Base-by-base conservation (phyloP, 257 asterid genomes). In the Solanum chiquidenum region DNA sequence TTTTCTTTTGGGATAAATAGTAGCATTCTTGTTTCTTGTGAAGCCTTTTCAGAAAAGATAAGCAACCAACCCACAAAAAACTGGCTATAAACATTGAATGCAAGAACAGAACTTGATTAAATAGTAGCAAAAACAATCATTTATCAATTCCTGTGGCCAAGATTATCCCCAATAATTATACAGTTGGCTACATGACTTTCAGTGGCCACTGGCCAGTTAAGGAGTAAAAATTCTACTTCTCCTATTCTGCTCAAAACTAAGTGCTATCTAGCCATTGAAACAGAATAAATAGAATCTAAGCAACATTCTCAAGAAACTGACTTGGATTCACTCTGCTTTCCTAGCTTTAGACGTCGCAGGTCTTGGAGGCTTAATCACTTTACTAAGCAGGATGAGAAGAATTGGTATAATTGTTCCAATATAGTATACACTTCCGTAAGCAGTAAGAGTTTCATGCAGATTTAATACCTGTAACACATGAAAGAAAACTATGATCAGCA, bases 341-440 rank as follows among this genome's bases (percentile, higher is more conserved):
- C 91, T 91, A 84, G 94, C 94, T 90, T 93, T 95, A 35, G 98
- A 90, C 90, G 92, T 91, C 73, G 93, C 89, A 71, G 96, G 93
- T 89, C 91, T 94, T 64, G 98, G 94, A 8, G 97, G 98, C 93
- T 94, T 94, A 86, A 96, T 92, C 82, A 95, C 34, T 14, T 94
- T 96, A 89, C 99, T 94, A 64, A 93, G 94, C 83, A 96, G 84
- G 90, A 94, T 90, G 86, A 95, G 86, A 58, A 82, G 91, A 23
- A 94, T 86, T 0, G 99, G 99, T 68, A 94, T 16, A 88, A 94
- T 73, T 40, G 99, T 96, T 76, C 99, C 99, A 27, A 96, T 79
- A 88, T 94, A 96, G 93, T 93, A 93, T n/a, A 96, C 98, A 7
- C 99, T 96, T 84, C 95, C 94, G 20, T 94, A 95, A 62, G 98